A percentile compares a stretch with the other conserved stretches of the same genome.
phyloP scores from a whole-genome alignment of 176 grass and related monocot genomes.

The Carex myosuroides region DNA sequence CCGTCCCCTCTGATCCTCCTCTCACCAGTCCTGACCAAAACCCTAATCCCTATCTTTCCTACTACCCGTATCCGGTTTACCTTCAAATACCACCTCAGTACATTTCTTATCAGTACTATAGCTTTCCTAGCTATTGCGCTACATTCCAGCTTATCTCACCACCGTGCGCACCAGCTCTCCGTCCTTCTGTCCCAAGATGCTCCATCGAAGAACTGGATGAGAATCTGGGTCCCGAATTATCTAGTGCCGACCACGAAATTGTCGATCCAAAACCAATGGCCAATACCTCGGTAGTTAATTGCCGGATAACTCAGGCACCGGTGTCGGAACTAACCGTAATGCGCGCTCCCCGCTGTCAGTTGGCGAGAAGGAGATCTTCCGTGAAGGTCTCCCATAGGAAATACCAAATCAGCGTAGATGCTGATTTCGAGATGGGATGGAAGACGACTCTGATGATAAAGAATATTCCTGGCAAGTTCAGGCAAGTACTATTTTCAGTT shows the following conservation, averaged over 20 bases:
- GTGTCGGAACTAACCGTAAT: background rate
- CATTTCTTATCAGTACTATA: background rate
- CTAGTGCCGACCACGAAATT: background rate
- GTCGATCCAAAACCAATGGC: background rate
- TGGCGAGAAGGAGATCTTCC: background rate
- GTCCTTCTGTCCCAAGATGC: background rate
- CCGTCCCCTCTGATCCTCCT: background rate
- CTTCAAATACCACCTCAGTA: background rate
- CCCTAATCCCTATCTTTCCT: background rate
- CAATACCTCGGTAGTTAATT: background rate
- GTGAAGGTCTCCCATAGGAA: background rate
- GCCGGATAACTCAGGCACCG: too few relatives aligned
- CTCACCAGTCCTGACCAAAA: background rate
- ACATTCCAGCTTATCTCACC: background rate
- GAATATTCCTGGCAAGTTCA: slow-evolving; percentile 33
- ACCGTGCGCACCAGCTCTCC: background rate
- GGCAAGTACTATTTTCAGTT: too few relatives aligned
- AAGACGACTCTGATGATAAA: slow-evolving; percentile 47
- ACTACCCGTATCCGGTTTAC: background rate
- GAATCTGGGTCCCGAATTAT: background rate
- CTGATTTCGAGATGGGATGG: background rate
- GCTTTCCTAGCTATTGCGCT: background rate
- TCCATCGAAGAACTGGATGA: background rate
- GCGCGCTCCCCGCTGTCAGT: background rate
- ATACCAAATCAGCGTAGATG: background rate